Evolutionary conservation across 306 rosid species (phyloP).

Genomic region (Cyclanthera cordifolia): DNA sequence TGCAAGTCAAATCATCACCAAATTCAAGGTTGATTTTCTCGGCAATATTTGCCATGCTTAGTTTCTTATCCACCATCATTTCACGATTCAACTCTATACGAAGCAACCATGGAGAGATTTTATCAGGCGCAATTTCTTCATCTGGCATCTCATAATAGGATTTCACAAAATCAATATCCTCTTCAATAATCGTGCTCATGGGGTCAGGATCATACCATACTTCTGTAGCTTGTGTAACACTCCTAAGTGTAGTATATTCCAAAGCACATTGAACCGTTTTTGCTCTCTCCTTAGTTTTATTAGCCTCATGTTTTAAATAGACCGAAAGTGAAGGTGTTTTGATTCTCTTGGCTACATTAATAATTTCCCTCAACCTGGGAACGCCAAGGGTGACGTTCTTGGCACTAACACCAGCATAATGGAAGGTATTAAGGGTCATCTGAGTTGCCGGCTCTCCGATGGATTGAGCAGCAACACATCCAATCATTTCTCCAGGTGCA

Average conservation of each 20-base stretch:
- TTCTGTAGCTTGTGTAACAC: slow-evolving; percentile 97
- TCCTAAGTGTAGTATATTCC: slow-evolving; percentile 90
- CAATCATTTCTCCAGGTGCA: slow-evolving; percentile 98
- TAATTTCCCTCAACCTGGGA: slow-evolving; percentile 95
- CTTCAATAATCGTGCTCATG: slow-evolving; percentile 78
- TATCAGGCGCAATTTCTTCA: slow-evolving; percentile 86
- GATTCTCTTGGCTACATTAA: slow-evolving; percentile 90
- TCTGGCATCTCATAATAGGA: slow-evolving; percentile 98
- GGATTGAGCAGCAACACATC: slow-evolving; percentile 95
- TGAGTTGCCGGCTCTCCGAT: slow-evolving; percentile 99
- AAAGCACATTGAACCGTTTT: slow-evolving; percentile 93
- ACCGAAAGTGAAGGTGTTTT: slow-evolving; percentile 94
- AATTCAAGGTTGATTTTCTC: slow-evolving; percentile 92
- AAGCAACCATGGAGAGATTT: slow-evolving; percentile 97
- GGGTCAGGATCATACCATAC: slow-evolving; percentile 99
- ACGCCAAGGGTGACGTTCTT: slow-evolving; percentile 97
- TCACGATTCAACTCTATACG: slow-evolving; percentile 94
- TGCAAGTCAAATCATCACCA: slow-evolving; percentile 86
- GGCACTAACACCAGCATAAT: slow-evolving; percentile 99
- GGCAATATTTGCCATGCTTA: slow-evolving; percentile 98
- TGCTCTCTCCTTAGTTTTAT: slow-evolving; percentile 86
- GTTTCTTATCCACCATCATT: slow-evolving; percentile 99
- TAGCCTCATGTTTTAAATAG: slow-evolving; percentile 66
- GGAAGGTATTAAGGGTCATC: slow-evolving; percentile 99
- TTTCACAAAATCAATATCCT: slow-evolving; percentile 84